phyloP scores from a whole-genome alignment of 371 early-diverging fungal species.

The Circinella minor region DNA sequence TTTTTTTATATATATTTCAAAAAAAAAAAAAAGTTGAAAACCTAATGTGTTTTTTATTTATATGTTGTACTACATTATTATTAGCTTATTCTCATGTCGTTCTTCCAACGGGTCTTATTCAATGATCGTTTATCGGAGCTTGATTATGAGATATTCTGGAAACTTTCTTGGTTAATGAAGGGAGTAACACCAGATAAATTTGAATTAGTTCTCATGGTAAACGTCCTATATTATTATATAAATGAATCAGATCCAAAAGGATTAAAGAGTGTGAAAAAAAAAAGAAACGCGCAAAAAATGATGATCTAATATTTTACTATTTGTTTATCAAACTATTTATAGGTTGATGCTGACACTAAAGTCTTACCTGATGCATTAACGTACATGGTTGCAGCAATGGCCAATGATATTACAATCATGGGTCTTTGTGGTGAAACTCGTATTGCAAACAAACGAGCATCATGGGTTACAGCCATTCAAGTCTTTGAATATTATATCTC shows the following conservation, averaged over 20 bases:
- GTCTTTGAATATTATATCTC: conserved; percentile 97
- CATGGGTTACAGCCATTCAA: conserved; percentile 63
- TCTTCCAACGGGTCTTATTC: conserved; percentile 91
- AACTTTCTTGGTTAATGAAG: conserved; percentile 78
- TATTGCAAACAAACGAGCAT: conserved; percentile 79
- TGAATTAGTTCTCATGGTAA: conserved; percentile 93
- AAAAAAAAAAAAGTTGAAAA: background rate
- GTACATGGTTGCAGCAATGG: conserved; percentile 83
- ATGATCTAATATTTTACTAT: no score
- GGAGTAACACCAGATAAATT: conserved; percentile 89
- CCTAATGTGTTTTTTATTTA: background rate
- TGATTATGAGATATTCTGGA: conserved; percentile 95
- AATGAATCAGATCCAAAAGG: no score
- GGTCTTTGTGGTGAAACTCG: conserved; percentile 90
- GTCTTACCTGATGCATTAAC: conserved; percentile 79
- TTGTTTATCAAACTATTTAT: conserved; percentile 2
- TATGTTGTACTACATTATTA: conserved; percentile 7
- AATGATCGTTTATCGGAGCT: conserved; percentile 94
- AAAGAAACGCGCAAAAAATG: no score
- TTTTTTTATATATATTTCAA: no score
- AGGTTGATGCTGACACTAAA: conserved; percentile 95
- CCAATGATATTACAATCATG: conserved; percentile 81
- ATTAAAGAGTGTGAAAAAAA: no score
- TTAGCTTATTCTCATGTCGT: conserved; percentile 89
- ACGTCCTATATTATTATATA: background rate